Conservation (phyloP, 2,329 filamentous ascomycete species). For the Verticillium isaacii region DNA sequence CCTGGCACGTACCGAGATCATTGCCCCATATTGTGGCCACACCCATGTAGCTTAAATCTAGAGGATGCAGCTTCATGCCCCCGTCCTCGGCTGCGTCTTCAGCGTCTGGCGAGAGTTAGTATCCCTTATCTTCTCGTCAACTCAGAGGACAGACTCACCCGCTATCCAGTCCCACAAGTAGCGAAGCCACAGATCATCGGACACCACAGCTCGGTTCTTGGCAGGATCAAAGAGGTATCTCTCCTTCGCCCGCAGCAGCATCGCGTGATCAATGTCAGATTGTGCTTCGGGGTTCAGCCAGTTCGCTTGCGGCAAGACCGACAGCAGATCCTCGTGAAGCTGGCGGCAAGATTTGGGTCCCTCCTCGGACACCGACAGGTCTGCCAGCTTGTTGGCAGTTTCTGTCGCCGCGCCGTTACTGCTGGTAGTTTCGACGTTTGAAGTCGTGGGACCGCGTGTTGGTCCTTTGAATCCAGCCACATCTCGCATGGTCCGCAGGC, state of each 20-base stretch:
- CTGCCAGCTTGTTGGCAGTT: constrained; percentile 21
- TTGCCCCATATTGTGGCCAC: constrained; percentile 69
- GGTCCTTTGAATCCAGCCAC: constrained; percentile 11
- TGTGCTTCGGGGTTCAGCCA: constrained; percentile 48
- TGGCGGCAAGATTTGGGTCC: constrained; percentile 45
- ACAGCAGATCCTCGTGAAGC: constrained; percentile 51
- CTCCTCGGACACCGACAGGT: constrained; percentile 30
- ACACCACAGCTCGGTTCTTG: constrained; percentile 62
- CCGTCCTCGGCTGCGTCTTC: constrained; percentile 60
- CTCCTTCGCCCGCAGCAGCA: constrained; percentile 56
- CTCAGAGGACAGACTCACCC: constrained; percentile 39
- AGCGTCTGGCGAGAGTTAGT: constrained; percentile 37
- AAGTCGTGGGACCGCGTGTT: constrained; percentile 19
- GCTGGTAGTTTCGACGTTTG: constrained; percentile 14
- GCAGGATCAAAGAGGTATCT: constrained; percentile 60
- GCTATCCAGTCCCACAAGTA: constrained; percentile 75
- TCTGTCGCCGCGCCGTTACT: constrained; percentile 1
- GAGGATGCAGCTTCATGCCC: constrained; percentile 63
- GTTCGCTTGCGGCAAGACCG: constrained; percentile 35
- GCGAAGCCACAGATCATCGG: constrained; percentile 69
- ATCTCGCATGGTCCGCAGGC: constrained; percentile 40
- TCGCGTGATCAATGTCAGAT: constrained; percentile 49
- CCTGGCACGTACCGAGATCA: constrained; percentile 48
- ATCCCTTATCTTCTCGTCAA: neutral
- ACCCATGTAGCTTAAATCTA: constrained; percentile 74